Evolutionary conservation across 2,329 filamentous ascomycete genomes (phyloP), one percentile per base, ranked within the genome.

Genomic region (Pyrenochaeta sp.): DNA sequence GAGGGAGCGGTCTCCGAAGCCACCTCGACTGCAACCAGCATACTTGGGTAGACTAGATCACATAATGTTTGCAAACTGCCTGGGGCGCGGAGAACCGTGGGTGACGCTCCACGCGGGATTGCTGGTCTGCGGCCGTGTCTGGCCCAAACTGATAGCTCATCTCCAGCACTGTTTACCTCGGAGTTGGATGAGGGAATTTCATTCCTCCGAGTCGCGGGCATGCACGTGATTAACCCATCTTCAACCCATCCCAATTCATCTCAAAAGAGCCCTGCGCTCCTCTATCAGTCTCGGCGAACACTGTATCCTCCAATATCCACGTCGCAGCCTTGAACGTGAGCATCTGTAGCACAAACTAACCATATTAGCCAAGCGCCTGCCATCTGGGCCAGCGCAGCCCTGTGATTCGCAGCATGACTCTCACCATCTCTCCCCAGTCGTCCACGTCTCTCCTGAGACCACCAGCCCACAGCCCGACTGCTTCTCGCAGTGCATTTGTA

Each of bases 311-410:
- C 58, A 62, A 60, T 65, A 48, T 51, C 42, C 18, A 47, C n/a
- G 56, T 39, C 30, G 47, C 46, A 46, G 37, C 37, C 21, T 43
- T 39, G 19, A 56, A 62, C 51, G 60, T 61, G 61, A 55, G 38
- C 36, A 18, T 29, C 34, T 17, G 44, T 38, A 35, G 10, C 45
- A 48, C 36, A 26, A 45, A 32, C 60, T 63, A 60, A 29, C 60
- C 47, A 41, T 40, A 55, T 48, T 43, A 36, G 50, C 47, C 48
- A 48, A 58, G 51, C 41, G 35, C 18, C 39, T 53, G 46, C 49
- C 49, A 59, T 44, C 42, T 45, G 49, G 38, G 34, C 47, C 23
- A 43, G 52, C 42, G 34, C 52, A 19, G 45, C 35, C 44, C 35
- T 51, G 30, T 56, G 52, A 56, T 56, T 58, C 52, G 55, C 38